Conservation (phyloP, 2,329 filamentous ascomycete species). For the Amauroascus verrucosus region DNA sequence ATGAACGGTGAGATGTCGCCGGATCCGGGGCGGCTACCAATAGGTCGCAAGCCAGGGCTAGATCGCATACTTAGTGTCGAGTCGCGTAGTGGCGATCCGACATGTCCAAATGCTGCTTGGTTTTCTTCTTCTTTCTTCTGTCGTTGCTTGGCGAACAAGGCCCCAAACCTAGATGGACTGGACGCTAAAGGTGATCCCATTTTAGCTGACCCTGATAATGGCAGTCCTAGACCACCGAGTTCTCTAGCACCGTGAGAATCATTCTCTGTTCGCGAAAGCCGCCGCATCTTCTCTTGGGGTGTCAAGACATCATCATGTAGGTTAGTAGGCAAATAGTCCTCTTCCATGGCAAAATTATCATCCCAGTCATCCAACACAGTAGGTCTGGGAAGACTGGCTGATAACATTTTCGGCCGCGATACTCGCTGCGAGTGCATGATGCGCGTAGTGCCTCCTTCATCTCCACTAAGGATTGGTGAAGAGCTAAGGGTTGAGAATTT, state of each 20-base stretch:
- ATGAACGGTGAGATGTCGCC: slow-evolving; percentile 43
- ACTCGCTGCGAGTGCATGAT: slow-evolving; percentile 57
- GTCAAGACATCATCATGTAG: slow-evolving; percentile 54
- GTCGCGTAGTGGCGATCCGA: slow-evolving; percentile 57
- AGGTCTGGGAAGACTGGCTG: slow-evolving; percentile 49
- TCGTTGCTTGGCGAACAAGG: slow-evolving; percentile 46
- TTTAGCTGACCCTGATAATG: slow-evolving; percentile 39
- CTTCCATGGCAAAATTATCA: slow-evolving; percentile 67
- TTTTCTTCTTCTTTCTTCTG: slow-evolving; percentile 43
- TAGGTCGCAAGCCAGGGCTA: slow-evolving; percentile 43
- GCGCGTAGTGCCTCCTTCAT: slow-evolving; percentile 55
- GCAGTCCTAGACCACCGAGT: slow-evolving; percentile 43
- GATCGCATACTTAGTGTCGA: slow-evolving; percentile 43
- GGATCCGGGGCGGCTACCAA: slow-evolving; percentile 38
- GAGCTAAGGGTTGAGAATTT: slow-evolving; percentile 46
- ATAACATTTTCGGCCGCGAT: slow-evolving; percentile 48
- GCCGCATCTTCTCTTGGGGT: slow-evolving; percentile 50
- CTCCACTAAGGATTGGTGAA: slow-evolving; percentile 50
- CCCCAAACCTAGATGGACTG: slow-evolving; percentile 54
- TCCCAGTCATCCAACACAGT: slow-evolving; percentile 49
- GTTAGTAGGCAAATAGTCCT: slow-evolving; percentile 71
- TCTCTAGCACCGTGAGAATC: slow-evolving; percentile 41
- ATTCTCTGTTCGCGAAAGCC: slow-evolving; percentile 49
- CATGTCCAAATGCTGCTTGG: slow-evolving; percentile 46
- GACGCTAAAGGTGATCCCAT: slow-evolving; percentile 48